phyloP scores from a whole-genome alignment of 805 yeast species.

The Pichia nanzhaoensis region DNA sequence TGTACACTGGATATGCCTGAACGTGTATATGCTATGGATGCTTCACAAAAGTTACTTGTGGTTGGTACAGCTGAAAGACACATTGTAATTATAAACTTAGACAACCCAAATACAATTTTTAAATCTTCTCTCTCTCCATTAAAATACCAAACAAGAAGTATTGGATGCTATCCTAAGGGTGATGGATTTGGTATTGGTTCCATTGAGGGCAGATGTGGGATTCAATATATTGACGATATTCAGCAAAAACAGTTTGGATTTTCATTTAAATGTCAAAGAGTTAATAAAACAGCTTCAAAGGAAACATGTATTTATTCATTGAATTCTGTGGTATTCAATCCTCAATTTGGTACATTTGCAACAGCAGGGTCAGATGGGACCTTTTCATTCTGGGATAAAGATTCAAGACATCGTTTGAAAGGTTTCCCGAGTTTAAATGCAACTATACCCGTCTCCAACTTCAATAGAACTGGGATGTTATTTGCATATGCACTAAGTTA shows the following conservation, averaged over 20 bases:
- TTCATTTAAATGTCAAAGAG: constrained; percentile 93
- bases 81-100: constrained; percentile 67
- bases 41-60: constrained; percentile 72
- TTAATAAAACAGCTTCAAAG: constrained; percentile 43
- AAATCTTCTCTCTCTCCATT: constrained; percentile 69
- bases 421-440: constrained; percentile 63
- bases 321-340: constrained; percentile 80
- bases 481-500: constrained; percentile 89
- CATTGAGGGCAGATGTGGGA: constrained; percentile 92
- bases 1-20: constrained; percentile 82
- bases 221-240: constrained; percentile 81
- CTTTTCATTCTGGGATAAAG: constrained; percentile 94
- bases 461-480: constrained; percentile 76
- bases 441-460: constrained; percentile 69
- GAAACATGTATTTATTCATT: constrained; percentile 73
- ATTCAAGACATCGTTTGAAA: constrained; percentile 78
- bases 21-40: constrained; percentile 84
- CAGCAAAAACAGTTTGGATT: constrained; percentile 71
- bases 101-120: constrained; percentile 76
- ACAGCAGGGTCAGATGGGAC: constrained; percentile 96
- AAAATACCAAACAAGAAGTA: constrained; percentile 80
- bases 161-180: constrained; percentile 84
- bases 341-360: constrained; percentile 80
- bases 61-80: constrained; percentile 94
- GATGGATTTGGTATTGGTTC: constrained; percentile 91